phyloP scores from a whole-genome alignment of 2,329 filamentous ascomycete genomes.

The Furcasterigmium sp. region DNA sequence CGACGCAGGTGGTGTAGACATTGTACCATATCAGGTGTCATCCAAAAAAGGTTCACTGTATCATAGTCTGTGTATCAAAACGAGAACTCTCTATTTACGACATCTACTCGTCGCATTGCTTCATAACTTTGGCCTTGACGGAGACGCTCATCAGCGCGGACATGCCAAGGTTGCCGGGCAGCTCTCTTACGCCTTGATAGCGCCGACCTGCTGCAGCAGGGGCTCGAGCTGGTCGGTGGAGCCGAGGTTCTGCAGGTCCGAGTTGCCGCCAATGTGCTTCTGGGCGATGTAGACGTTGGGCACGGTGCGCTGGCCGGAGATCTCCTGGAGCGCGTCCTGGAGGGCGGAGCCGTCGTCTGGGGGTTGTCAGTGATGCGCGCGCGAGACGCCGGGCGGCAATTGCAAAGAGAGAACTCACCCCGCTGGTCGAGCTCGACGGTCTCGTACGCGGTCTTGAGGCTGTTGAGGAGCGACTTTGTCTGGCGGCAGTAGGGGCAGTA shows the following conservation, averaged over 20 bases:
- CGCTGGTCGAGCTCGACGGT: conserved; percentile 80
- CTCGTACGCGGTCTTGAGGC: conserved; percentile 66
- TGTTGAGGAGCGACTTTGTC: conserved; percentile 69
- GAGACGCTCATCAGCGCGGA: not conserved
- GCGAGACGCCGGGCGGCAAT: not conserved
- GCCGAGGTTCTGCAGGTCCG: conserved; percentile 65
- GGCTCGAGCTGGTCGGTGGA: conserved; percentile 30
- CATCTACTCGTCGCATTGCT: not conserved
- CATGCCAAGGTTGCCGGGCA: not conserved
- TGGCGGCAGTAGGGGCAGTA: conserved; percentile 91
- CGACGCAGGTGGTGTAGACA: conserved; percentile 66
- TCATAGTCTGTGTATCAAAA: not conserved
- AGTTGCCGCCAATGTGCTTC: conserved; percentile 96
- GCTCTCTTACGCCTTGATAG: conserved; percentile 33
- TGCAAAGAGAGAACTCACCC: conserved; percentile 47
- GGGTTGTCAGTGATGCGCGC: conserved; percentile 12
- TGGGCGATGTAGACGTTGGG: conserved; percentile 92
- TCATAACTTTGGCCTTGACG: not conserved
- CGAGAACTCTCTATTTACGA: not conserved
- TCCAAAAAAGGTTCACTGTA: not conserved
- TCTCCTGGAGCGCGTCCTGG: conserved; percentile 74
- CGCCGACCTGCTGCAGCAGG: conserved; percentile 36
- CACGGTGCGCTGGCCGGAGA: conserved; percentile 81
- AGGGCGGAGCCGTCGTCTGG: conserved; percentile 76
- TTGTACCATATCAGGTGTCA: too few species aligned